These are phyloP conservation scores for Pseudogymnoascus sp. DNA, from an alignment of 2,329 filamentous ascomycete species.

Conservation along the genomic window DNA sequence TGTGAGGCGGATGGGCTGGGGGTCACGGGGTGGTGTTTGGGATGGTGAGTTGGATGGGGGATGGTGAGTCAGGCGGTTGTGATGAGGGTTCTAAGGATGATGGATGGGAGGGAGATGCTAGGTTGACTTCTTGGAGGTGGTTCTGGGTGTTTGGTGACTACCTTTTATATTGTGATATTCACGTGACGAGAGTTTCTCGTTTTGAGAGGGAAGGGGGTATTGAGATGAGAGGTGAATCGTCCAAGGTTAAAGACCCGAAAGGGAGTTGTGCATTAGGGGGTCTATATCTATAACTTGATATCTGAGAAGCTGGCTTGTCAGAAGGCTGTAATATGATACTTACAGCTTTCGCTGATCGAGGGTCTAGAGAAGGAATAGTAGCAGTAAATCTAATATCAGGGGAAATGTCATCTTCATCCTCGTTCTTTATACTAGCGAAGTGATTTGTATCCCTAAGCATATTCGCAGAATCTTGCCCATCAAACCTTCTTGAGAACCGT, in stretches of 20 bases:
- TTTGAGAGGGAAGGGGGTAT: background rate
- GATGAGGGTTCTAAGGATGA: background rate
- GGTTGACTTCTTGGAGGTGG: background rate
- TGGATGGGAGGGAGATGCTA: background rate
- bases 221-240: background rate
- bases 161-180: background rate
- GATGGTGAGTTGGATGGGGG: background rate
- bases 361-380: background rate
- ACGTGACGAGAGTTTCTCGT: background rate
- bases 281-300: background rate
- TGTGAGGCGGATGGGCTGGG: background rate
- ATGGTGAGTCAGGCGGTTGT: background rate
- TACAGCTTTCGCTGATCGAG: background rate
- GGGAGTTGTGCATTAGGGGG: no score
- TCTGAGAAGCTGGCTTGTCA: background rate
- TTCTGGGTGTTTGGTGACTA: background rate
- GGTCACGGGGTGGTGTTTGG: background rate
- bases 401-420: background rate
- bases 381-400: background rate
- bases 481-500: background rate
- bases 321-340: background rate
- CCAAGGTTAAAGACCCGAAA: no score
- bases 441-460: background rate
- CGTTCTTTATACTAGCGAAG: background rate
- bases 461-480: background rate